A percentile compares a stretch with the other conserved stretches of the same genome.
Evolutionary conservation across 306 rosid genomes (phyloP).

Genomic region (Vicia faba): DNA sequence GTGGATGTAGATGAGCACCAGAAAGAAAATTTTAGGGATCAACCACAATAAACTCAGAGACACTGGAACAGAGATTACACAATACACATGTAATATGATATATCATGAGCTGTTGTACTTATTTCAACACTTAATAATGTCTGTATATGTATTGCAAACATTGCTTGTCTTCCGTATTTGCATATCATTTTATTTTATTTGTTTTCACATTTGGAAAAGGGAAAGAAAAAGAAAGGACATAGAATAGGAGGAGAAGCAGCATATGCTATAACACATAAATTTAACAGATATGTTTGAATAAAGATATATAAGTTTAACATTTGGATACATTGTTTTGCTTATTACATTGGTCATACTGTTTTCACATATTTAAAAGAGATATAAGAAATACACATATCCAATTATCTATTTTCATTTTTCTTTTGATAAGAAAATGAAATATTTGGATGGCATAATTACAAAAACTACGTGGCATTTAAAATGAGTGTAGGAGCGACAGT

Average conservation of each 20-base stretch:
- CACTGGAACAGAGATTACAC: background rate
- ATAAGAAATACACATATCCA: background rate
- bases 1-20: slow-evolving; percentile 7
- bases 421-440: background rate
- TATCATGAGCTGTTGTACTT: background rate
- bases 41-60: slow-evolving; percentile 11
- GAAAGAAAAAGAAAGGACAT: background rate
- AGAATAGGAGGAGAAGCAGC: background rate
- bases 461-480: no score
- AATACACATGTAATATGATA: background rate
- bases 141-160: background rate
- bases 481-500: no score
- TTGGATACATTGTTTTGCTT: background rate
- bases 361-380: background rate
- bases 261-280: background rate
- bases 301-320: background rate
- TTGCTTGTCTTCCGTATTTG: background rate
- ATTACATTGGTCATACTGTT: background rate
- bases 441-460: background rate
- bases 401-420: background rate
- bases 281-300: background rate
- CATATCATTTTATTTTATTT: background rate
- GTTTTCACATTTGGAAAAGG: slow-evolving; percentile 9
- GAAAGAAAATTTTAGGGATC: background rate
- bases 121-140: slow-evolving; percentile 2